Base-by-base conservation (phyloP, 139 green algal species). In the Pseudopediastrum boryanum region DNA sequence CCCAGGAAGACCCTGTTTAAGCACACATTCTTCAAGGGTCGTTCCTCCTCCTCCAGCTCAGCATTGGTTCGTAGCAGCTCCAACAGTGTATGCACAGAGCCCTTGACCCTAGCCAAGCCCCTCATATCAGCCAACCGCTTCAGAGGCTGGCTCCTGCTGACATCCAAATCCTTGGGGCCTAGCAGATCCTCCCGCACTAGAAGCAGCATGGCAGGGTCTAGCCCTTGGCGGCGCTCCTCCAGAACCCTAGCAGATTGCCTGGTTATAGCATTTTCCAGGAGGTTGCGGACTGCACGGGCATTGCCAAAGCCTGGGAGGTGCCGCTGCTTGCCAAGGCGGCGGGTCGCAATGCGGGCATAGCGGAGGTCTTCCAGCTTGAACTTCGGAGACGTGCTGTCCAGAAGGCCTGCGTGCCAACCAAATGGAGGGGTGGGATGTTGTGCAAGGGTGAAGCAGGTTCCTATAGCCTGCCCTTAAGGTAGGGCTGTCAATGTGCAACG, bases 1-100 rank as follows among this genome's bases (percentile, higher is more conserved):
- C 85, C 85, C 33, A 90, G 58, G 82, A 90, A 90, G 4, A 90
- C 77, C 2, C 79, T 61, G 79, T 90, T 90, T 12, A 90, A 72
- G 59, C 38, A 71, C 38, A 90, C 36, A 16, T 82, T 66, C 71
- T 85, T 83, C 4, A 84, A 54, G 12, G 82, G 85, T 43, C 58
- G 35, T 62, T 86, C 82, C 59, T 48, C 1, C 70, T 87, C 82
- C 76, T 90, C 85, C 64, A 85, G 75, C 71, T 90, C 82, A 52
- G 70, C 67, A 63, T 86, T 87, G 65, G 70, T 86, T 33, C 35
- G 29, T 59, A 87, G 83, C 25, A 87, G 65, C 3, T 23, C 38
- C 75, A 90, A 64, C 54, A 90, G 71, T 16, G 65, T 80, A 1
- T 35, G 23, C 63, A 83, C 77, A 54, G 61, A 61, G 29, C 82